Conservation (phyloP, 2,329 filamentous ascomycete species). For the Cladobotryum mycophilum region DNA sequence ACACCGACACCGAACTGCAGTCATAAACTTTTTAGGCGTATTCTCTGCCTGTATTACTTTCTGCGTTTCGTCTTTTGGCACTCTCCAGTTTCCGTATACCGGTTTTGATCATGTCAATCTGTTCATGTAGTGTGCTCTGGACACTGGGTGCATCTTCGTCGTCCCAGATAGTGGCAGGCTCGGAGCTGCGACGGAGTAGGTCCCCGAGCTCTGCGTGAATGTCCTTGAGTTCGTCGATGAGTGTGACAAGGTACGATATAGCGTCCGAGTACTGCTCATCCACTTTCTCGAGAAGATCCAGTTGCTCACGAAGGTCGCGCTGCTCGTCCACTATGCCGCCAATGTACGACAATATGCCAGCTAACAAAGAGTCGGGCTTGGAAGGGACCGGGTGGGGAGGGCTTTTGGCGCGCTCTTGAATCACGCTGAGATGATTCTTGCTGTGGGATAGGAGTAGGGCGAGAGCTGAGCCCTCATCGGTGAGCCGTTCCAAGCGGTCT, state of each 20-base stretch:
- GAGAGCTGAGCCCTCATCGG: conserved; percentile 63
- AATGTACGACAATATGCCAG: conserved; percentile 66
- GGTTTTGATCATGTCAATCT: conserved; percentile 4
- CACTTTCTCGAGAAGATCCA: conserved; percentile 60
- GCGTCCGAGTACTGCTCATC: conserved; percentile 59
- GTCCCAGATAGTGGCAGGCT: conserved; percentile 34
- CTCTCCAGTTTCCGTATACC: conserved; percentile 5
- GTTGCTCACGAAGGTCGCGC: conserved; percentile 55
- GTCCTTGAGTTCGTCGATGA: conserved; percentile 66
- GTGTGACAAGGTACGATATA: conserved; percentile 59
- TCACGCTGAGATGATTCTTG: conserved; percentile 62
- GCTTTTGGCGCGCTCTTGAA: conserved; percentile 61
- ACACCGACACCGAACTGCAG: too few species aligned
- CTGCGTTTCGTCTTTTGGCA: not conserved
- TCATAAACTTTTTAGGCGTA: too few species aligned
- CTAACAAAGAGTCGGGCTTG: conserved; percentile 60
- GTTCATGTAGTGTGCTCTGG: conserved; percentile 6
- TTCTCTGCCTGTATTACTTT: not conserved
- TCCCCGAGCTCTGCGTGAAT: conserved; percentile 68
- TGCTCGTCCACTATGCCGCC: conserved; percentile 60
- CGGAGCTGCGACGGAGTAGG: conserved; percentile 62
- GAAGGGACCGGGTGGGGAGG: conserved; percentile 54
- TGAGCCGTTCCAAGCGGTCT: conserved; percentile 61
- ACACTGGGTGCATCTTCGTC: not conserved
- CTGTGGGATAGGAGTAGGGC: conserved; percentile 59